A percentile compares a stretch with the other conserved stretches of the same genome.
These are phyloP conservation scores for Emmonsia crescens DNA, from an alignment of 2,329 filamentous ascomycete species.

Conservation along the genomic window DNA sequence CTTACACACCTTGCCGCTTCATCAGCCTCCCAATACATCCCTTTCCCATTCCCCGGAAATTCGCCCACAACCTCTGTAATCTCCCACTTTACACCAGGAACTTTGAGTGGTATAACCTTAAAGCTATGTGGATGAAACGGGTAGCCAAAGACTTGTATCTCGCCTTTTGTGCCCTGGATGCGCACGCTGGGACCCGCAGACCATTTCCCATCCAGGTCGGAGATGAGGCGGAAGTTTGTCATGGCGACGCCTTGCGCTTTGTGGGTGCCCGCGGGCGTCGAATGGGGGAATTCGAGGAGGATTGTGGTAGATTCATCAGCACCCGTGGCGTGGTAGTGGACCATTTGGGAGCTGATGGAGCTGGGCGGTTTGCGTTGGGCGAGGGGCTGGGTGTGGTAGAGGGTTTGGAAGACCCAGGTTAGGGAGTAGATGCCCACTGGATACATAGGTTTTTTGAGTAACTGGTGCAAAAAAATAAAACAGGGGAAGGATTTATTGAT, in stretches of 20 bases:
- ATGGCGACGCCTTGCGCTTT: slow-evolving; percentile 62
- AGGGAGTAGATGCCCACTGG: slow-evolving; percentile 71
- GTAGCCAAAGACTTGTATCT: slow-evolving; percentile 67
- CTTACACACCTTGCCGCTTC: slow-evolving; percentile 64
- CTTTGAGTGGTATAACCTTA: slow-evolving; percentile 48
- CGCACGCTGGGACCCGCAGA: slow-evolving; percentile 57
- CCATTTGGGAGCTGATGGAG: slow-evolving; percentile 56
- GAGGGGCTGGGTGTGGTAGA: slow-evolving; percentile 66
- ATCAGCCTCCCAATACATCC: slow-evolving; percentile 85
- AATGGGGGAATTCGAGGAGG: slow-evolving; percentile 61
- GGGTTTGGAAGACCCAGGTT: slow-evolving; percentile 82
- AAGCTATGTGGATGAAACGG: slow-evolving; percentile 59
- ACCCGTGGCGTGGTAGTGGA: slow-evolving; percentile 60
- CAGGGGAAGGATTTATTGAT: no score
- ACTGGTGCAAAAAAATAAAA: no score
- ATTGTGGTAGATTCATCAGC: slow-evolving; percentile 71
- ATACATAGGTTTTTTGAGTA: neutral
- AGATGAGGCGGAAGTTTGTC: slow-evolving; percentile 51
- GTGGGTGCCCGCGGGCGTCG: slow-evolving; percentile 33
- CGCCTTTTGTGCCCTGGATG: slow-evolving; percentile 69
- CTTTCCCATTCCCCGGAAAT: slow-evolving; percentile 54
- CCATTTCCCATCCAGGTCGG: slow-evolving; percentile 51
- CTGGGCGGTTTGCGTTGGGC: slow-evolving; percentile 53
- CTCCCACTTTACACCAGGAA: slow-evolving; percentile 32
- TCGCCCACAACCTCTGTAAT: slow-evolving; percentile 27